These are phyloP conservation scores for Fusarium haematococcum DNA, from an alignment of 2,329 filamentous ascomycete genomes.

Conservation along the genomic window DNA sequence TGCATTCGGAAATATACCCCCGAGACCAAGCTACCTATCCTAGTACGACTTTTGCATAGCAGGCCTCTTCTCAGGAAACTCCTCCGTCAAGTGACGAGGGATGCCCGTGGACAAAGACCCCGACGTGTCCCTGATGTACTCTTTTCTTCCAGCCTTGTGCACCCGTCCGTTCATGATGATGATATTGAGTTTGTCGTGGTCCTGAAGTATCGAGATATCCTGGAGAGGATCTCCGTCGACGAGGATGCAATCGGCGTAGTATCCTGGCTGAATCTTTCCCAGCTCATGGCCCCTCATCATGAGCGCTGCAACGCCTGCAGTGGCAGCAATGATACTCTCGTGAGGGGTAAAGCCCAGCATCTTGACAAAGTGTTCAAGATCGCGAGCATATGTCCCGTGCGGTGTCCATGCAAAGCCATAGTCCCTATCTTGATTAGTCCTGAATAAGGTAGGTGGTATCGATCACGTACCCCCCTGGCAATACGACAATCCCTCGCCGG, in stretches of 20 bases:
- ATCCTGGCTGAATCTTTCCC: neutral
- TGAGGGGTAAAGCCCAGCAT: constrained; percentile 11
- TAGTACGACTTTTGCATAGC: neutral
- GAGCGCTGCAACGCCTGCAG: neutral
- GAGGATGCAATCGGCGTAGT: neutral
- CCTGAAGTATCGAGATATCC: neutral
- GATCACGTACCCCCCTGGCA: constrained; percentile 20
- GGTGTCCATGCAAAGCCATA: constrained; percentile 21
- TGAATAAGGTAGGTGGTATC: neutral
- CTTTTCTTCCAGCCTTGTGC: neutral
- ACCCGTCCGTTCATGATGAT: neutral
- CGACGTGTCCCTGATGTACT: neutral
- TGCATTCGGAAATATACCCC: neutral
- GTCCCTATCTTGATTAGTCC: constrained; percentile 6
- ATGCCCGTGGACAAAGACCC: neutral
- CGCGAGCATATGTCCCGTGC: constrained; percentile 19
- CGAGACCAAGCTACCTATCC: neutral
- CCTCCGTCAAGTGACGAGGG: neutral
- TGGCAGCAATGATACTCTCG: neutral
- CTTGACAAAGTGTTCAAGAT: constrained; percentile 35
- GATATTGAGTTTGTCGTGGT: neutral
- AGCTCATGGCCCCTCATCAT: neutral
- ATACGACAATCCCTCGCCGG: constrained; percentile 18
- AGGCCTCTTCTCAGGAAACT: neutral
- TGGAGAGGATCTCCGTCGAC: neutral